Conservation (phyloP, 2,329 filamentous ascomycete species). For the Neofusicoccum parvum region DNA sequence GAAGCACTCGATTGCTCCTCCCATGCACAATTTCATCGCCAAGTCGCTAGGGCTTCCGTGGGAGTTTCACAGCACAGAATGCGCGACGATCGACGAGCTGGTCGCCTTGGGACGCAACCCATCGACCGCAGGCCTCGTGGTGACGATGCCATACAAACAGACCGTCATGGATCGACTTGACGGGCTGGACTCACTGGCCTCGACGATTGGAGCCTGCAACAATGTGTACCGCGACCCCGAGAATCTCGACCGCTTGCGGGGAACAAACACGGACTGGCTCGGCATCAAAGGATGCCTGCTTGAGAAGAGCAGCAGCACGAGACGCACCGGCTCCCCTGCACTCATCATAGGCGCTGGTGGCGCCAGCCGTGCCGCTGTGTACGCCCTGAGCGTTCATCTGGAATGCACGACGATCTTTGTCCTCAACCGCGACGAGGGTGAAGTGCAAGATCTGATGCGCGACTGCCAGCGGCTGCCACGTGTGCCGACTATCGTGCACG, state of each 20-base stretch:
- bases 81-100: constrained; percentile 36
- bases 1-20: constrained; percentile 44
- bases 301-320: constrained; percentile 21
- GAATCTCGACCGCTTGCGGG: constrained; percentile 30
- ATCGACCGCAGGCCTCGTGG: constrained; percentile 37
- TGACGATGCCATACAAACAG: constrained; percentile 50
- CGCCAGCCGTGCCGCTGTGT: constrained; percentile 45
- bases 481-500: not conserved
- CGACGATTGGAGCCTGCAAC: constrained; percentile 44
- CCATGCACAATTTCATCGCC: constrained; percentile 46
- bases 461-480: not conserved
- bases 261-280: constrained; percentile 49
- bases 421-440: not conserved
- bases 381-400: constrained; percentile 27
- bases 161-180: constrained; percentile 40
- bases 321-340: constrained; percentile 29
- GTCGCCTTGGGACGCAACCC: constrained; percentile 32
- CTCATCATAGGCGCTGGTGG: constrained; percentile 48
- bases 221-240: constrained; percentile 35
- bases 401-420: not conserved
- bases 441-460: not conserved
- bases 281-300: constrained; percentile 44
- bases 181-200: constrained; percentile 39
- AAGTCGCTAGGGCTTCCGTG: constrained; percentile 38
- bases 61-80: constrained; percentile 40